phyloP scores from a whole-genome alignment of 2,329 filamentous ascomycete genomes.

The Leptographium flavum region DNA sequence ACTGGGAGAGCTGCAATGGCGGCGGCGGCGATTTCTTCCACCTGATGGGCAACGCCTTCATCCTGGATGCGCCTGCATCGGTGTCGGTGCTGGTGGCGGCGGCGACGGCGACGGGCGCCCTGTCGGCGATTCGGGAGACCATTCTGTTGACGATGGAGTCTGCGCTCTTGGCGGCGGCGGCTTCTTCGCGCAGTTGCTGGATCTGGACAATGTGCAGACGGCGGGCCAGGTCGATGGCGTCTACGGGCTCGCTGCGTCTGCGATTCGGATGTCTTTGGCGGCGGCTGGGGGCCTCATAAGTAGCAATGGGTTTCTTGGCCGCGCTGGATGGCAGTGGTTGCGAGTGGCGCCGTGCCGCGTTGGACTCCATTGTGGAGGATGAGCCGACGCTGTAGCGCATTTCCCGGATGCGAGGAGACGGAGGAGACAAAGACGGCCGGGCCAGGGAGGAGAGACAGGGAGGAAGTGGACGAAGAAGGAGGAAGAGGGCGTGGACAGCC shows the following conservation, averaged over 20 bases:
- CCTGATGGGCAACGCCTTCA: too few relatives aligned
- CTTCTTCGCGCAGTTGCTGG: constrained; percentile 27
- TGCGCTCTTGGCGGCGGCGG: not conserved
- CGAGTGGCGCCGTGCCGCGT: not conserved
- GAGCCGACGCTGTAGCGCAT: not conserved
- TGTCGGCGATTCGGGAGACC: not conserved
- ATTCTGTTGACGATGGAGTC: not conserved
- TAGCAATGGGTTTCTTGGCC: not conserved
- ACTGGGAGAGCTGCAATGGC: not conserved
- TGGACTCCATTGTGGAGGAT: not conserved
- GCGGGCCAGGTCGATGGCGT: constrained; percentile 39
- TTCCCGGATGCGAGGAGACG: not conserved
- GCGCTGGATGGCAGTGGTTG: not conserved
- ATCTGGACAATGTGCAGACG: constrained; percentile 35
- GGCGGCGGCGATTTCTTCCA: too few relatives aligned
- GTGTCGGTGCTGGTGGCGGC: not conserved
- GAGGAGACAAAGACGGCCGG: too few relatives aligned
- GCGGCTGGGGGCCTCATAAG: not conserved
- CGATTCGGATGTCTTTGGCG: not conserved
- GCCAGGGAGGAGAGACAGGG: not conserved
- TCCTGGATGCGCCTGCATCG: not conserved
- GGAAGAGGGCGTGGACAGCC: too few relatives aligned
- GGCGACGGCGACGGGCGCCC: not conserved
- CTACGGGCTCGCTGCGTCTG: constrained; percentile 20
- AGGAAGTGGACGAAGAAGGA: not conserved